Evolutionary conservation across 2,329 filamentous ascomycete genomes (phyloP), one percentile per base, ranked within the genome.

Genomic region (Huntiella savannae): DNA sequence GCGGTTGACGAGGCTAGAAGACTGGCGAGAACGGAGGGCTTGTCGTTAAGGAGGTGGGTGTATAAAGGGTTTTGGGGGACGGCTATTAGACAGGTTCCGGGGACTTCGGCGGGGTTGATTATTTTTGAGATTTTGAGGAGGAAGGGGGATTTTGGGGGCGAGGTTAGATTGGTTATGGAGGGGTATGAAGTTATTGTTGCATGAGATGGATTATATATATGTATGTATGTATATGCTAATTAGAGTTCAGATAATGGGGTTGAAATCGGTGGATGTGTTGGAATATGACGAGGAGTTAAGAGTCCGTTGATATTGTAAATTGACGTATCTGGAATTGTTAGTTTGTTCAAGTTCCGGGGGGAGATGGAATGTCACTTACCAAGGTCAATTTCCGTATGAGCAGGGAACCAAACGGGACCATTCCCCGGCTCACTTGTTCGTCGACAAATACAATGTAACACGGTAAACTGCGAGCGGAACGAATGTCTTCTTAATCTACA

Each of bases 91-190:
- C 80, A 85, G 60, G 78, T 83, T 2, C 82, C 82, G 0, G 82
- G 79, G 56, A 86, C 82, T 2, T 81, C 77, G 50, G 81, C 81
- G 0, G 82, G 80, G 0, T 58, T 87, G 49, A 82, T 87, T 53
- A 82, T 84, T 15, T 87, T 87, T 57, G 82, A 87, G 61, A 57
- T 87, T 39, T 75, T 85, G 34, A 65, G 82, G 48, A 66, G 80
- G 33, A 83, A 82, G 60, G 77, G 77, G 1, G 65, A 72, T 49
- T 68, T 70, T 2, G 66, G 67, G 13, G 77, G 79, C 43, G 70
- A 70, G 54, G 75, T 76, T 51, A 68, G 68, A 53, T 83, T 82
- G 45, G 71, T 68, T 42, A 73, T 74, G 57, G 78, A 81, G 52
- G 77, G 78, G 1, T 82, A 82, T 53, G 76, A 83, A 54, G 83